A percentile compares a stretch with the other conserved stretches of the same genome.
phyloP scores from a whole-genome alignment of 495 filamentous ascomycete genomes.

The Apodospora peruviana region DNA sequence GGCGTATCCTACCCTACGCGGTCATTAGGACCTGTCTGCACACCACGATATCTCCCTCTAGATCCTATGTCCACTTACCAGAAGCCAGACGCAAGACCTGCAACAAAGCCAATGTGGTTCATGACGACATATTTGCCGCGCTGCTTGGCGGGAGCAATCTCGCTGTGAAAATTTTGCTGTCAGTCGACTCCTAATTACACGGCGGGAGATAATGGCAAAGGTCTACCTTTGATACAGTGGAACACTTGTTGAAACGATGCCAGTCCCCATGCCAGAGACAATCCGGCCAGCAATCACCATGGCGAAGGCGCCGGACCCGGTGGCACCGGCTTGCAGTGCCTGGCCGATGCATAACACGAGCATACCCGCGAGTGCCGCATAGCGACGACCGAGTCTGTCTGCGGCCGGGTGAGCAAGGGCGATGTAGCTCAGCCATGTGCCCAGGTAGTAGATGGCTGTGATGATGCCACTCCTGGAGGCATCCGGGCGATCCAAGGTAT shows the following conservation, averaged over 20 bases:
- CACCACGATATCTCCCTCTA: too few relatives aligned
- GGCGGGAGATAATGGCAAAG: too few relatives aligned
- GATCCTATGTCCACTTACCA: too few relatives aligned
- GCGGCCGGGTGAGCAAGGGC: slow-evolving; percentile 45
- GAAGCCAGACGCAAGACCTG: slow-evolving; percentile 46
- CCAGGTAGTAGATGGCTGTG: slow-evolving; percentile 53
- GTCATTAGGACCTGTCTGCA: neutral
- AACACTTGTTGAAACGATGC: slow-evolving; percentile 49
- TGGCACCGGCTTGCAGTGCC: slow-evolving; percentile 37
- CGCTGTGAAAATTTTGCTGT: slow-evolving; percentile 25
- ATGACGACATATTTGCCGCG: slow-evolving; percentile 51
- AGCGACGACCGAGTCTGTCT: slow-evolving; percentile 45
- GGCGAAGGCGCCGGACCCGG: slow-evolving; percentile 34
- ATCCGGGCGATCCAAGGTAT: slow-evolving; percentile 35
- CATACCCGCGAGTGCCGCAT: slow-evolving; percentile 43
- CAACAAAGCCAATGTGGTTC: slow-evolving; percentile 53
- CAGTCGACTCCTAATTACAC: neutral
- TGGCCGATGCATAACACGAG: slow-evolving; percentile 40
- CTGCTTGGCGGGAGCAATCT: slow-evolving; percentile 46
- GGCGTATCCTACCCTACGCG: slow-evolving; percentile 37
- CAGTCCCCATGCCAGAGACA: slow-evolving; percentile 46
- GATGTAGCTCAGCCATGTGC: slow-evolving; percentile 50
- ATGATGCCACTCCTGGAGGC: slow-evolving; percentile 44
- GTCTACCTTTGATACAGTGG: slow-evolving; percentile 50
- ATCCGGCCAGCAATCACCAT: slow-evolving; percentile 50